Percentiles rank a stretch among this genome's conserved stretches.
phyloP scores from a whole-genome alignment of 2,329 filamentous ascomycete genomes.

The Diaporthe destruens region DNA sequence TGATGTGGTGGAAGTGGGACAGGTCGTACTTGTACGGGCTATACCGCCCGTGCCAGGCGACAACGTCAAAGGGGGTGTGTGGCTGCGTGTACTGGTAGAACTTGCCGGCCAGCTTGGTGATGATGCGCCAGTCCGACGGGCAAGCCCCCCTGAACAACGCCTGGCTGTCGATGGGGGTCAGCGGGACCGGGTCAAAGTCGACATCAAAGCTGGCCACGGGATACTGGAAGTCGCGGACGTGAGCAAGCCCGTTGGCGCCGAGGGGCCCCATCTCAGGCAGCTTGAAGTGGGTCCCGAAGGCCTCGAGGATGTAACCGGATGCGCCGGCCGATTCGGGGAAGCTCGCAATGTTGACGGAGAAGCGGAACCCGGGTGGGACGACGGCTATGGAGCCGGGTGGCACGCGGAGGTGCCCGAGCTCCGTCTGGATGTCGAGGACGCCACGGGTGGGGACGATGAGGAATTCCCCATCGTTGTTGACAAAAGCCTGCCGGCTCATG shows the following conservation, averaged over 20 bases:
- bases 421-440: slow-evolving; percentile 74
- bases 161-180: slow-evolving; percentile 25
- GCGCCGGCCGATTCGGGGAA: slow-evolving; percentile 60
- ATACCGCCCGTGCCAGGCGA: slow-evolving; percentile 75
- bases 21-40: slow-evolving; percentile 63
- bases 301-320: slow-evolving; percentile 66
- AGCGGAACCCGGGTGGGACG: slow-evolving; percentile 73
- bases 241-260: slow-evolving; percentile 73
- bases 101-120: slow-evolving; percentile 71
- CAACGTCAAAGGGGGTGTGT: slow-evolving; percentile 75
- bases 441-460: slow-evolving; percentile 74
- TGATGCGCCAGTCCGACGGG: slow-evolving; percentile 50
- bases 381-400: slow-evolving; percentile 75
- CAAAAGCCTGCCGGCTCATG: slow-evolving; percentile 61
- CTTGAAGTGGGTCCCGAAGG: slow-evolving; percentile 73
- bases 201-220: slow-evolving; percentile 67
- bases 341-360: slow-evolving; percentile 67
- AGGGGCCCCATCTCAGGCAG: slow-evolving; percentile 75
- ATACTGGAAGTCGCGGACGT: slow-evolving; percentile 73
- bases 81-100: slow-evolving; percentile 70
- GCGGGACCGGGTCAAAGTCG: slow-evolving; percentile 41
- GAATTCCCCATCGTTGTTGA: slow-evolving; percentile 73
- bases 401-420: slow-evolving; percentile 69
- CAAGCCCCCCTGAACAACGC: not conserved
- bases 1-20: slow-evolving; percentile 67